These are phyloP conservation scores for Zychaea mexicana DNA, from an alignment of 371 early-diverging fungal genomes.

Conservation along the genomic window DNA sequence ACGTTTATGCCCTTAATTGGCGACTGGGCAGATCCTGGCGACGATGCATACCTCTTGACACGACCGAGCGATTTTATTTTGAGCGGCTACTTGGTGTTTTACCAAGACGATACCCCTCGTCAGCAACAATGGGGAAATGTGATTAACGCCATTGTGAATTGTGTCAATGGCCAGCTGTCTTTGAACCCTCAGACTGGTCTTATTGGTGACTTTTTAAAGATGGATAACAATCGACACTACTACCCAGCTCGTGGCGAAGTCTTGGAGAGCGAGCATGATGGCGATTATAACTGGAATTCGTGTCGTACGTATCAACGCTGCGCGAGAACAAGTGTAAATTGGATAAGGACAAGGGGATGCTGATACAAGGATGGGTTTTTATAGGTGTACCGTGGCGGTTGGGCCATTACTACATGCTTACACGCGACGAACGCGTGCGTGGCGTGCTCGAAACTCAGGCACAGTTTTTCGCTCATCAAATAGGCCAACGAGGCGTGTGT, in stretches of 20 bases:
- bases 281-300: conserved; percentile 57
- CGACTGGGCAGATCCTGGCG: conserved; percentile 65
- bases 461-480: conserved; percentile 57
- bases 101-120: conserved; percentile 57
- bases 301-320: conserved; percentile 32
- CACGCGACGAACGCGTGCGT: conserved; percentile 53
- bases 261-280: conserved; percentile 53
- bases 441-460: conserved; percentile 54
- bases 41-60: conserved; percentile 54
- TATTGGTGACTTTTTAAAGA: conserved; percentile 62
- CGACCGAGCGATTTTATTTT: conserved; percentile 66
- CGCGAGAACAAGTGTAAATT: too few relatives aligned
- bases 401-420: conserved; percentile 60
- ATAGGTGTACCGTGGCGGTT: conserved; percentile 59
- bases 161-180: conserved; percentile 38
- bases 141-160: conserved; percentile 50
- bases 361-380: background rate
- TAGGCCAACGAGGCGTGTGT: conserved; percentile 27
- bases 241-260: conserved; percentile 51
- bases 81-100: conserved; percentile 58
- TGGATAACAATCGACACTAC: conserved; percentile 42
- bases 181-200: conserved; percentile 60
- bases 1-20: conserved; percentile 63
- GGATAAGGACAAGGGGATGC: too few relatives aligned
- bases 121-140: conserved; percentile 55